A percentile compares a stretch with the other conserved stretches of the same genome.
Evolutionary conservation across 129 eudicot genomes (phyloP).

Genomic region (Glebionis coronaria): DNA sequence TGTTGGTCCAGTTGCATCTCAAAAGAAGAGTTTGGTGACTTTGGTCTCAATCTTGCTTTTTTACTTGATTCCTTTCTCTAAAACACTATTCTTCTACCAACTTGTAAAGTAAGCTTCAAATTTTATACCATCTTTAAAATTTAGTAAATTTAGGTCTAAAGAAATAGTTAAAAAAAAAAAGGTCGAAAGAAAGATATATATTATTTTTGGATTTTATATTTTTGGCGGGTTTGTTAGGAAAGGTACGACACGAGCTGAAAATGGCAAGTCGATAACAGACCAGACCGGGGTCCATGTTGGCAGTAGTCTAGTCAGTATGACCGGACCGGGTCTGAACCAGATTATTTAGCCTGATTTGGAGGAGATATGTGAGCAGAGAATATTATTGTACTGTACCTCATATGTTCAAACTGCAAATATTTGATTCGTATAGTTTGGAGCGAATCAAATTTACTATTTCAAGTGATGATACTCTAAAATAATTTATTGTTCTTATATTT

Average conservation of each 20-base stretch:
- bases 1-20: slow-evolving; percentile 22
- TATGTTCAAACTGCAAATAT: background rate
- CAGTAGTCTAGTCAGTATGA: slow-evolving; percentile 5
- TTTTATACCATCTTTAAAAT: slow-evolving; percentile 1
- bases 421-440: background rate
- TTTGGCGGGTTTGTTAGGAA: slow-evolving; percentile 29
- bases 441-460: background rate
- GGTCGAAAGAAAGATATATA: no score
- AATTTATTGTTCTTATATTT: background rate
- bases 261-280: slow-evolving; percentile 23
- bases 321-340: slow-evolving; percentile 17
- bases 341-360: slow-evolving; percentile 16
- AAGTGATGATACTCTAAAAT: background rate
- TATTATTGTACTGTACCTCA: slow-evolving; percentile 15
- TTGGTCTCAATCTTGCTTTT: slow-evolving; percentile 19
- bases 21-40: slow-evolving; percentile 31
- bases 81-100: background rate
- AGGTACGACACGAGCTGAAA: slow-evolving; percentile 26
- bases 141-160: background rate
- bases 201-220: slow-evolving; percentile 4
- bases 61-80: slow-evolving; percentile 12
- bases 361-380: slow-evolving; percentile 17
- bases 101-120: background rate
- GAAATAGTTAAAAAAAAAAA: no score
- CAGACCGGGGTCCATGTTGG: slow-evolving; percentile 31